These are phyloP conservation scores for Prunus armeniaca DNA, from an alignment of 306 rosid species.

Conservation along the genomic window DNA sequence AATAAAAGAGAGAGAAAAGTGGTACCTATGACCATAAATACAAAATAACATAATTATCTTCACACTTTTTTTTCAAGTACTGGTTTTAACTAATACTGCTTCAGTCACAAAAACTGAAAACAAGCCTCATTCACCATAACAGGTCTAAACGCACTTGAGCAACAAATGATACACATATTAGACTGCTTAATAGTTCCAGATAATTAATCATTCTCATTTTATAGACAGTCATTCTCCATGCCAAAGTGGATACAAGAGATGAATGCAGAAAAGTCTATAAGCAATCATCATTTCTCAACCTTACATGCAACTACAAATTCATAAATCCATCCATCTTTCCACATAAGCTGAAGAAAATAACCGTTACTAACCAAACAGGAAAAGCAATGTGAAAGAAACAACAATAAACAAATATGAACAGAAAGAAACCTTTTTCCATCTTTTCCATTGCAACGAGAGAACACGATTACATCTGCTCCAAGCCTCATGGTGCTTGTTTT, in stretches of 20 bases:
- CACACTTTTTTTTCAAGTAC: not conserved
- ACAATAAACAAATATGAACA: conserved; percentile 16
- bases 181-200: not conserved
- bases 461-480: conserved; percentile 96
- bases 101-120: no score
- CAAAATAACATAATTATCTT: not conserved
- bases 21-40: not conserved
- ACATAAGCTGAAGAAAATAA: not conserved
- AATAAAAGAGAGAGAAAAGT: not conserved
- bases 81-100: not conserved
- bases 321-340: not conserved
- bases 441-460: conserved; percentile 70
- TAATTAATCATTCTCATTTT: not conserved
- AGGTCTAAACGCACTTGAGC: not conserved
- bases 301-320: not conserved
- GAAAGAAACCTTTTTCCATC: conserved; percentile 62
- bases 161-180: not conserved
- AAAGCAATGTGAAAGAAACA: conserved; percentile 12
- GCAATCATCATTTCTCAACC: not conserved
- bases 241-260: not conserved
- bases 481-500: conserved; percentile 98
- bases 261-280: not conserved
- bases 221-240: not conserved
- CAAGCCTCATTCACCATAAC: not conserved
- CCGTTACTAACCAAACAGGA: not conserved